Conservation (phyloP, 805 yeast genomes). For the Ogataea henricii region DNA sequence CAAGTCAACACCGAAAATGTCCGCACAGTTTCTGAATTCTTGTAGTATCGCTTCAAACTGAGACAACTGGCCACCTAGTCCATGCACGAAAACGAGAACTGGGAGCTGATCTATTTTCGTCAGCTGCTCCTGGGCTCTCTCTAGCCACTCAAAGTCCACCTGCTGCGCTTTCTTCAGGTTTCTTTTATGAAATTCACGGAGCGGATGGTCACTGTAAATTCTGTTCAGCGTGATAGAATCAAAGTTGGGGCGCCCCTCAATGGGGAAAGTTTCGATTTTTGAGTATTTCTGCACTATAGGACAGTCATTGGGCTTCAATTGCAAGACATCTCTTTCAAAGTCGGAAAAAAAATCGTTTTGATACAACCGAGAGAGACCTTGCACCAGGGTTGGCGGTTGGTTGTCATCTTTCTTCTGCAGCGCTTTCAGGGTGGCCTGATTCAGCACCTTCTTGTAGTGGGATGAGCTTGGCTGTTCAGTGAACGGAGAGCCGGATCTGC, state of each 20-base stretch:
- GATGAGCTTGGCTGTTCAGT: background rate
- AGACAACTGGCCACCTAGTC: slow-evolving; percentile 85
- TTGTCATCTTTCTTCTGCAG: slow-evolving; percentile 23
- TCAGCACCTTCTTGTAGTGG: slow-evolving; percentile 11
- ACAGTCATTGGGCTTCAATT: slow-evolving; percentile 55
- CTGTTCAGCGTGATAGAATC: slow-evolving; percentile 42
- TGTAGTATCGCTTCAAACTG: slow-evolving; percentile 80
- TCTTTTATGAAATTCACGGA: slow-evolving; percentile 38
- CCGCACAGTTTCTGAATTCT: slow-evolving; percentile 60
- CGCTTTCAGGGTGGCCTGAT: slow-evolving; percentile 18
- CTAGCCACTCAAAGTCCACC: slow-evolving; percentile 17
- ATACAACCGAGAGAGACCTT: slow-evolving; percentile 15
- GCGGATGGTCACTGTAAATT: slow-evolving; percentile 54
- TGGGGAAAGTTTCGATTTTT: slow-evolving; percentile 40
- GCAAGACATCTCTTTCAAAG: slow-evolving; percentile 45
- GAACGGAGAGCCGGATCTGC: background rate
- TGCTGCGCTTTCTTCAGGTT: slow-evolving; percentile 20
- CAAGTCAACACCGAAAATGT: slow-evolving; percentile 70
- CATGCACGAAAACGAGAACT: slow-evolving; percentile 71
- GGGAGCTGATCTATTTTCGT: slow-evolving; percentile 53
- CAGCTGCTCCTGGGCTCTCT: slow-evolving; percentile 26
- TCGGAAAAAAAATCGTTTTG: slow-evolving; percentile 26
- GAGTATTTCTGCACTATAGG: slow-evolving; percentile 53
- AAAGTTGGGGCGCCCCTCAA: slow-evolving; percentile 25
- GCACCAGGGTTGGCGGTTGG: slow-evolving; percentile 1